Evolutionary conservation across 345 rosid genomes (phyloP), one percentile per base, ranked within the genome.

Genomic region (Kernera saxatilis): DNA sequence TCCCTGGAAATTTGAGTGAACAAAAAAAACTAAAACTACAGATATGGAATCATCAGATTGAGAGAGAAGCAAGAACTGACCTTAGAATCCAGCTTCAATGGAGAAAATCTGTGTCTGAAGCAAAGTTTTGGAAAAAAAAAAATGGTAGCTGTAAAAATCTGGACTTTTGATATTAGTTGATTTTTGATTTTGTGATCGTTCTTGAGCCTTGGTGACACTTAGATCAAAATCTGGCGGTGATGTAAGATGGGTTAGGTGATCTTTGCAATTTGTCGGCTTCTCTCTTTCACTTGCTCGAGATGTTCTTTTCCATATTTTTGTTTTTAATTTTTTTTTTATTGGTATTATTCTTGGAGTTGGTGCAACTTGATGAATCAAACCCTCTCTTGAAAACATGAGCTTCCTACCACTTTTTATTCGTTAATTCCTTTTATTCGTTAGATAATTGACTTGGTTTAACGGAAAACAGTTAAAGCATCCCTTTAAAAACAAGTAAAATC

Each of bases 221-320:
- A 0, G 9, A 60, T 59, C 43, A 61, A 36, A 53, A 75, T 35
- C 37, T 62, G 49, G 33, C 3, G 37, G 63, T 74, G 55, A 18
- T 56, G 70, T 63, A 36, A 58, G 66, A 73, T 22, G 78, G 37
- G 61, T 67, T 75, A 60, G 74, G 70, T 53, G 65, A 69, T 18
- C 29, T 68, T 46, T 54, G 71, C 39, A 54, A 26, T 55, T 39
- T 76, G 79, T 76, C 67, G 67, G 67, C 60, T 76, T 76, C 56
- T 36, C 50, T 36, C 49, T 55, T 50, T 52, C 44, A 66, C 67
- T 67, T 51, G 23, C 36, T 51, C 25, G 35, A 72, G 32, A 61
- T 70, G 10, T 60, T 11, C 18, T 52, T 63, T 40, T 37, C n/a
- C 39, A 7, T n/a, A n/a, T 0, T 52, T 25, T 29, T 56, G 1